phyloP scores from a whole-genome alignment of 2,329 filamentous ascomycete genomes.

The Scedosporium apiospermum region DNA sequence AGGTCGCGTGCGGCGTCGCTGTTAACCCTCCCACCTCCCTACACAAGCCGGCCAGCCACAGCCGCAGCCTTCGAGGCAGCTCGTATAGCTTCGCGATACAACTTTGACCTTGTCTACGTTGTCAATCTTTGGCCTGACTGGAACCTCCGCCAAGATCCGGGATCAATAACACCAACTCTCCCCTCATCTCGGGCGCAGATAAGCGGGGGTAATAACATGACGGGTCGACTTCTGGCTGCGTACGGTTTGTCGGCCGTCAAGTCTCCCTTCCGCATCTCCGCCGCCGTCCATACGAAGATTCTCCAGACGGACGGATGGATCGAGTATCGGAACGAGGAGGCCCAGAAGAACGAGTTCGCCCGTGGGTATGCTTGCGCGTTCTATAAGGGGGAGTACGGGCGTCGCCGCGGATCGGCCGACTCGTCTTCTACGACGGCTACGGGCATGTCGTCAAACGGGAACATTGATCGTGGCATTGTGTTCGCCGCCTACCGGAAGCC shows the following conservation, averaged over 20 bases:
- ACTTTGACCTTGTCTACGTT: conserved; percentile 50
- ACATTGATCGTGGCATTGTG: conserved; percentile 40
- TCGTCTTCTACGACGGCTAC: conserved; percentile 13
- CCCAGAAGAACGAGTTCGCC: conserved; percentile 33
- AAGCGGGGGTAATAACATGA: conserved; percentile 18
- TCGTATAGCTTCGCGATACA: conserved; percentile 43
- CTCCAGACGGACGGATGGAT: conserved; percentile 41
- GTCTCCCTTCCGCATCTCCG: conserved; percentile 42
- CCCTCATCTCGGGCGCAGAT: neutral
- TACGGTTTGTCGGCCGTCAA: conserved; percentile 42
- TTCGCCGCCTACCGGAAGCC: conserved; percentile 47
- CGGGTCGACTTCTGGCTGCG: conserved; percentile 43
- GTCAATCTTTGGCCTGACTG: conserved; percentile 46
- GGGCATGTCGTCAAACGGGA: neutral
- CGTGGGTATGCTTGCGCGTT: conserved; percentile 45
- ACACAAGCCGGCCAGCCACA: conserved; percentile 31
- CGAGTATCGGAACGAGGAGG: conserved; percentile 37
- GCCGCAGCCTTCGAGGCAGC: conserved; percentile 45
- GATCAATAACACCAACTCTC: neutral
- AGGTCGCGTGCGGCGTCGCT: conserved; percentile 20
- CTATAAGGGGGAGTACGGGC: conserved; percentile 30
- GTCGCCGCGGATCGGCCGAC: conserved; percentile 15
- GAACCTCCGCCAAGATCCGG: neutral
- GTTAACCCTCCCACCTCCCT: conserved; percentile 35
- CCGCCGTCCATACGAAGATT: conserved; percentile 38